phyloP scores from a whole-genome alignment of 1,139 yeast genomes.

The Zygosaccharomyces sapae region DNA sequence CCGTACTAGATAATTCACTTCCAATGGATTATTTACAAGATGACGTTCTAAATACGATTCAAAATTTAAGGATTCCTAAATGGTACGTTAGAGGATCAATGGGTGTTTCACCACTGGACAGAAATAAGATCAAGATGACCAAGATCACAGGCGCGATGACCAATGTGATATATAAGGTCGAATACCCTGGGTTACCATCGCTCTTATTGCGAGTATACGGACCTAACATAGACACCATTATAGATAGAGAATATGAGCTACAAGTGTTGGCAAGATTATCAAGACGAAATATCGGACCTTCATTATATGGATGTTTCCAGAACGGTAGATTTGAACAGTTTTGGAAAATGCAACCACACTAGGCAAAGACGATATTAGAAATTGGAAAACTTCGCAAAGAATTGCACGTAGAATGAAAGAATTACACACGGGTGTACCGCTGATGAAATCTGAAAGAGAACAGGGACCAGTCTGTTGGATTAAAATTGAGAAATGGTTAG shows the following conservation, averaged over 20 bases:
- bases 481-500: slow-evolving; percentile 68
- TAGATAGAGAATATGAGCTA: slow-evolving; percentile 81
- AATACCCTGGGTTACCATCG: slow-evolving; percentile 39
- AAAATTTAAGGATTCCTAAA: slow-evolving; percentile 62
- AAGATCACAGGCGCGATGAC: slow-evolving; percentile 92
- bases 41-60: slow-evolving; percentile 66
- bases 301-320: slow-evolving; percentile 76
- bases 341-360: slow-evolving; percentile 55
- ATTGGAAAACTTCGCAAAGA: slow-evolving; percentile 71
- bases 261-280: slow-evolving; percentile 69
- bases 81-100: slow-evolving; percentile 50
- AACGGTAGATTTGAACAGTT: slow-evolving; percentile 94
- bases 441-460: slow-evolving; percentile 49
- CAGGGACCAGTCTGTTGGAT: slow-evolving; percentile 68
- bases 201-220: slow-evolving; percentile 82
- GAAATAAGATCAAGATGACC: slow-evolving; percentile 44
- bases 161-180: slow-evolving; percentile 75
- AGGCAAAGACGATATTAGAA: slow-evolving; percentile 66
- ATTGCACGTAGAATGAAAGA: slow-evolving; percentile 97
- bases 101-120: slow-evolving; percentile 28
- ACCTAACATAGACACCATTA: slow-evolving; percentile 76
- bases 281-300: slow-evolving; percentile 78
- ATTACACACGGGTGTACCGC: slow-evolving; percentile 73
- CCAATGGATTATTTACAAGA: slow-evolving; percentile 82
- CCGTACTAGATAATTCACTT: slow-evolving; percentile 58